Conservation (phyloP, 345 rosid genomes). For the Cochlearia excelsa region DNA sequence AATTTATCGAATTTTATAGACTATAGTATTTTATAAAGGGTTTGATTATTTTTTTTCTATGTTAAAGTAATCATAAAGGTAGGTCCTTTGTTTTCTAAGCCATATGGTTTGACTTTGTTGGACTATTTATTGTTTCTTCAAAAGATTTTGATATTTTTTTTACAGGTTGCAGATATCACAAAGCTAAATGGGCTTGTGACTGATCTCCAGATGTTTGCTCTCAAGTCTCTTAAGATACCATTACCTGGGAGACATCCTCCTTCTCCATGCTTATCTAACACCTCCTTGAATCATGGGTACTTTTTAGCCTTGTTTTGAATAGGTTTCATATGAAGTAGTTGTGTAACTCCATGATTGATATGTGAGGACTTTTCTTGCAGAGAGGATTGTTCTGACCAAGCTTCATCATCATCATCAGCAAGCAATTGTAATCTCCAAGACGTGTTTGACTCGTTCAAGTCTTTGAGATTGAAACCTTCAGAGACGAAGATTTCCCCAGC, state of each 20-base stretch:
- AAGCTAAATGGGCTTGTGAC: constrained; percentile 44
- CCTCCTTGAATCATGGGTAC: constrained; percentile 52
- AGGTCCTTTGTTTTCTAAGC: no score
- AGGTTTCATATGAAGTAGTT: background rate
- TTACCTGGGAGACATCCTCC: constrained; percentile 93
- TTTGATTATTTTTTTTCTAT: no score
- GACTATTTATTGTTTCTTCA: background rate
- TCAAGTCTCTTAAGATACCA: constrained; percentile 72
- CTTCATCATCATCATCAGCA: constrained; percentile 32
- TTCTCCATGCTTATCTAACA: constrained; percentile 54
- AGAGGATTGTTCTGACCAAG: constrained; percentile 32
- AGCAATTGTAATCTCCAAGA: constrained; percentile 32
- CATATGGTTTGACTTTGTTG: constrained; percentile 4
- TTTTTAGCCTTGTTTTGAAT: background rate
- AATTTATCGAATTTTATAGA: background rate
- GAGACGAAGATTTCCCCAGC: constrained; percentile 59
- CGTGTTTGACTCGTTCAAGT: constrained; percentile 56
- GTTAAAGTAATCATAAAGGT: no score
- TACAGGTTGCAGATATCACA: constrained; percentile 78
- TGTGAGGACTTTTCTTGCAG: constrained; percentile 45
- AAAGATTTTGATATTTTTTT: background rate
- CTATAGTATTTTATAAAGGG: no score
- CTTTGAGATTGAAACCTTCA: constrained; percentile 49
- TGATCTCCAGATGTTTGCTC: constrained; percentile 96
- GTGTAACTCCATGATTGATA: constrained; percentile 12